These are phyloP conservation scores for Aspergillus novofumigatus DNA, from an alignment of 2,329 filamentous ascomycete genomes.

Conservation along the genomic window DNA sequence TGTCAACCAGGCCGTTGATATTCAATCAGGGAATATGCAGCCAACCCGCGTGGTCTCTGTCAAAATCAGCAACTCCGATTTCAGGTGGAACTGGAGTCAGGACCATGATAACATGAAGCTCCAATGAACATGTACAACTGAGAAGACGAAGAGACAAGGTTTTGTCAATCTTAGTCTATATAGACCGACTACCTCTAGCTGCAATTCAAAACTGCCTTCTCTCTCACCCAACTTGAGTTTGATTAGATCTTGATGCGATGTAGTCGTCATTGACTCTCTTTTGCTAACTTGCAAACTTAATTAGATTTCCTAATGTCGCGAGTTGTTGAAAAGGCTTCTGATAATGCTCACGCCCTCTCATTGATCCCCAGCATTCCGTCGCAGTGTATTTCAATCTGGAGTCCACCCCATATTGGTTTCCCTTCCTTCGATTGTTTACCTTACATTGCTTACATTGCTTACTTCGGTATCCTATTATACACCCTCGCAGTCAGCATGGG, in stretches of 20 bases:
- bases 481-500: background rate
- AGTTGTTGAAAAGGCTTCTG: background rate
- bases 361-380: background rate
- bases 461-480: background rate
- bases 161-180: background rate
- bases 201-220: background rate
- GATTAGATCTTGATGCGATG: background rate
- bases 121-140: background rate
- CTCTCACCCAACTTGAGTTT: too few relatives aligned
- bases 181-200: background rate
- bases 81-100: background rate
- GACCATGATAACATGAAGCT: background rate
- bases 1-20: background rate
- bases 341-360: background rate
- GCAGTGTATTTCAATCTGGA: too few relatives aligned
- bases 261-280: background rate
- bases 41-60: background rate
- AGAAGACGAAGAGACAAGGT: too few relatives aligned
- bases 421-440: too few relatives aligned
- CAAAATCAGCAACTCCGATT: background rate
- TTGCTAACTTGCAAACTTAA: background rate
- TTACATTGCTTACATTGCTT: background rate
- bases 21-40: background rate
- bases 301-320: background rate
- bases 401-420: background rate